These are phyloP conservation scores for Mycosarcoma maydis DNA, from an alignment of 1,284 basidiomycete species.

Conservation along the genomic window DNA sequence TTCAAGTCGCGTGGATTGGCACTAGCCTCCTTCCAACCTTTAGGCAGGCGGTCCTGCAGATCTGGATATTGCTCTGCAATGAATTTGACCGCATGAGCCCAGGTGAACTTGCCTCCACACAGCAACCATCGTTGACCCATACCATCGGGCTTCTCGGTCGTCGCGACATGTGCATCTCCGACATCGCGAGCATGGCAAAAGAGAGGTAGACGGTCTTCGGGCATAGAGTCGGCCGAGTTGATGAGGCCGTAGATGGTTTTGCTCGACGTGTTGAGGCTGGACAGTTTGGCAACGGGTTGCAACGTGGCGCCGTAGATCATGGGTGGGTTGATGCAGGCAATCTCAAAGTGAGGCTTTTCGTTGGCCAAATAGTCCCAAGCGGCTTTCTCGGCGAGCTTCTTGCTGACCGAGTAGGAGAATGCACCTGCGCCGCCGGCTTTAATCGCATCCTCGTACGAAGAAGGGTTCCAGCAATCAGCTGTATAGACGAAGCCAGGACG, in stretches of 20 bases:
- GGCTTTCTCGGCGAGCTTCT: slow-evolving; percentile 61
- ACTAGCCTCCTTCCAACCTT: slow-evolving; percentile 52
- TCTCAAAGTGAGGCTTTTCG: slow-evolving; percentile 44
- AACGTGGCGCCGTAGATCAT: slow-evolving; percentile 60
- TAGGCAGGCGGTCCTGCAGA: slow-evolving; percentile 48
- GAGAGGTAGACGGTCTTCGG: slow-evolving; percentile 65
- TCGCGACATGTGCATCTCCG: slow-evolving; percentile 61
- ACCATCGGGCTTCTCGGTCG: slow-evolving; percentile 43
- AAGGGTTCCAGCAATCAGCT: slow-evolving; percentile 56
- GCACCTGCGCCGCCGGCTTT: slow-evolving; percentile 49
- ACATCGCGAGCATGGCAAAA: slow-evolving; percentile 62
- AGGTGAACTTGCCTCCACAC: slow-evolving; percentile 55
- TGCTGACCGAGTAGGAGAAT: slow-evolving; percentile 57
- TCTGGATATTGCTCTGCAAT: slow-evolving; percentile 47
- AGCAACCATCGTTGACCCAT: slow-evolving; percentile 52
- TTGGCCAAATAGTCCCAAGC: slow-evolving; percentile 57
- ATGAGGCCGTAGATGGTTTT: slow-evolving; percentile 61
- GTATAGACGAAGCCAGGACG: slow-evolving; percentile 56
- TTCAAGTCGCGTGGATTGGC: slow-evolving; percentile 17
- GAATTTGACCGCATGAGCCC: slow-evolving; percentile 50
- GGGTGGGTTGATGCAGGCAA: slow-evolving; percentile 56
- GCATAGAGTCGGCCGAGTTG: slow-evolving; percentile 41
- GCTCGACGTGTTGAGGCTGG: slow-evolving; percentile 58
- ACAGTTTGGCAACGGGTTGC: slow-evolving; percentile 45
- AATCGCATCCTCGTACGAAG: slow-evolving; percentile 52